These are phyloP conservation scores for Hypomontagnella submonticulosa DNA, from an alignment of 495 filamentous ascomycete species.

Conservation along the genomic window DNA sequence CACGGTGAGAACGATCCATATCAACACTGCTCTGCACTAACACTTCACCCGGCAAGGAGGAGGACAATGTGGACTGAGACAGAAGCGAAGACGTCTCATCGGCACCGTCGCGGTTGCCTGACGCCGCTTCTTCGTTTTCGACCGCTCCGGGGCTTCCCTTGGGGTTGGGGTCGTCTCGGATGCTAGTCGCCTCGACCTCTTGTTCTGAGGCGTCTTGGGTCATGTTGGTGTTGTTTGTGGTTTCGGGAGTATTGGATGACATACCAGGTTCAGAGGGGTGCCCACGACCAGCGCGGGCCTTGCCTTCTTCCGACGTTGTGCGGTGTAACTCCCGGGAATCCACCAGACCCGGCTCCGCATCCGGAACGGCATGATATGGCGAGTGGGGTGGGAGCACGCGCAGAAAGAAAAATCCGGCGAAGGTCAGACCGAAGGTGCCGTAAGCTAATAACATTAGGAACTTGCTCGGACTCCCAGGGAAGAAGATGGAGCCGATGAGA, in stretches of 20 bases:
- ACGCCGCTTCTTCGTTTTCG: constrained; percentile 47
- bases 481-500: constrained; percentile 75
- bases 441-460: constrained; percentile 83
- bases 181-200: constrained; percentile 33
- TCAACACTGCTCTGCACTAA: constrained; percentile 65
- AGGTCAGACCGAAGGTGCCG: constrained; percentile 80
- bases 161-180: constrained; percentile 22
- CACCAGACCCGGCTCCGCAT: constrained; percentile 52
- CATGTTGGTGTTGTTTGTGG: constrained; percentile 40
- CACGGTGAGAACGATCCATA: constrained; percentile 69
- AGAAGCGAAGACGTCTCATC: constrained; percentile 90
- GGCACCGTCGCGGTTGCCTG: constrained; percentile 50
- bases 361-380: constrained; percentile 73
- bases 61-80: constrained; percentile 62
- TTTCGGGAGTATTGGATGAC: constrained; percentile 59
- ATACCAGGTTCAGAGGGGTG: constrained; percentile 72
- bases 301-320: constrained; percentile 68
- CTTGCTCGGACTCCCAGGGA: constrained; percentile 82
- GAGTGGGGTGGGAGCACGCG: constrained; percentile 73
- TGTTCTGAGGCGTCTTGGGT: constrained; percentile 37
- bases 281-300: constrained; percentile 53
- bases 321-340: constrained; percentile 71
- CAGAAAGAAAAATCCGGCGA: constrained; percentile 83
- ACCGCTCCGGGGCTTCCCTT: constrained; percentile 49
- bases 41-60: constrained; percentile 59